Percentiles rank a stretch among this genome's conserved stretches.
Evolutionary conservation across 306 rosid species (phyloP).

Genomic region (Biancaea sappan): DNA sequence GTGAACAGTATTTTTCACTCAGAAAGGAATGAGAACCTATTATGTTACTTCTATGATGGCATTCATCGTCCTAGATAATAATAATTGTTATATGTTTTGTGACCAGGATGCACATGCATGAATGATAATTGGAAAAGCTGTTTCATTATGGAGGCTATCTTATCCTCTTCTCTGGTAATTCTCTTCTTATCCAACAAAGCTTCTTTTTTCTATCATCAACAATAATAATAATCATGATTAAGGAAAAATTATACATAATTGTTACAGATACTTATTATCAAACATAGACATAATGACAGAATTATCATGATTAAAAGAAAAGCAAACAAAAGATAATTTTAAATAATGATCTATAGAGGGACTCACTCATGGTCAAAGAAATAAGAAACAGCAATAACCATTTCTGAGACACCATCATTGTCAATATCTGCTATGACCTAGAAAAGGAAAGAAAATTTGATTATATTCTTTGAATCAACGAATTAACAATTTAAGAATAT

Average conservation of each 20-base stretch:
- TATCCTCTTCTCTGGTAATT: neutral
- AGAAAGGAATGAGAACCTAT: slow-evolving; percentile 16
- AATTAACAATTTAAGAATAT: neutral
- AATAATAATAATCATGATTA: neutral
- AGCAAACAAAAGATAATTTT: slow-evolving; percentile 1
- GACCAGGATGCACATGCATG: slow-evolving; percentile 23
- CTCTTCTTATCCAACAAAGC: neutral
- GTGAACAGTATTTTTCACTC: neutral
- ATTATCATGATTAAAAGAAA: slow-evolving; percentile 4
- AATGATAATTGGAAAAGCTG: slow-evolving; percentile 17
- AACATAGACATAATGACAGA: neutral
- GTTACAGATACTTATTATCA: slow-evolving; percentile 1
- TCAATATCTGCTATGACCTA: slow-evolving; percentile 98
- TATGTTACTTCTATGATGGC: neutral
- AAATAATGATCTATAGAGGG: slow-evolving; percentile 20
- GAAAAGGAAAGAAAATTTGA: slow-evolving; percentile 32
- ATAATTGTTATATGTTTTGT: neutral
- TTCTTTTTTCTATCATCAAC: neutral
- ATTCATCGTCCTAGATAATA: neutral
- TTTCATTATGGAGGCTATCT: neutral
- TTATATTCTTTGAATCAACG: slow-evolving; percentile 1
- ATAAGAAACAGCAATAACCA: slow-evolving; percentile 93
- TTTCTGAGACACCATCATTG: slow-evolving; percentile 91
- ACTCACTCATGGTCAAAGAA: slow-evolving; percentile 97
- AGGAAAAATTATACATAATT: neutral